Evolutionary conservation across 2,329 filamentous ascomycete genomes (phyloP), one percentile per base, ranked within the genome.

Genomic region (Exophiala oligosperma): DNA sequence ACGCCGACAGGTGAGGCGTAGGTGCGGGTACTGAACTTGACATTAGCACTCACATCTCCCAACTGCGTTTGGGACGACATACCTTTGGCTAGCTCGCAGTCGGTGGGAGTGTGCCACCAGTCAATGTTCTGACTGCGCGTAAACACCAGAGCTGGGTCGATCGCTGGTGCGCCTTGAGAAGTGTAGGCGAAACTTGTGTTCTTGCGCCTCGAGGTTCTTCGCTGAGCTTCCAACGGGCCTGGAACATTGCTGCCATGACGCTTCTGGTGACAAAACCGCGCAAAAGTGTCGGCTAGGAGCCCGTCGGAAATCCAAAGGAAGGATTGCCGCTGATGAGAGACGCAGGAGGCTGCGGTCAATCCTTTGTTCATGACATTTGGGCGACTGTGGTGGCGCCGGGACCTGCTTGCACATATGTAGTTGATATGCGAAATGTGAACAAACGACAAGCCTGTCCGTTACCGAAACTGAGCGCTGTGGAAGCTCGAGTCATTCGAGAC

Each of bases 201-300:
- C 53, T 79, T 77, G 54, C 84, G 76, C 70, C 78, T 84, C 2
- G 81, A 75, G 47, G 80, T 73, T 52, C 84, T 76, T 67, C 79
- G 77, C 61, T 80, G 78, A 47, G 84, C 83, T 71, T 87, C 84
- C 73, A 87, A 74, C 67, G 84, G 84, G 2, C 84, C 84, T 9
- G 84, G 84, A 2, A 85, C 80, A 63, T 78, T 78, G 74, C 84
- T 85, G 64, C 81, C 83, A 79, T 84, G 75, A 62, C 84, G 79
- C 67, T 77, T 76, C 59, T 78, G 76, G 41, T 72, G 68, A 57
- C 72, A 72, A 59, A 75, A 77, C 46, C 75, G 78, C 53, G 76
- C 73, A 71, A 84, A 84, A 24, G 78, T 76, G 60, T 72, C 69
- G 3, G 73, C 66, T 14, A 79, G 71, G 23, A 77, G 62, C 49